Evolutionary conservation across 2,329 filamentous ascomycete species (phyloP), one percentile per base, ranked within the genome.

Genomic region (Fusarium pilosicola): DNA sequence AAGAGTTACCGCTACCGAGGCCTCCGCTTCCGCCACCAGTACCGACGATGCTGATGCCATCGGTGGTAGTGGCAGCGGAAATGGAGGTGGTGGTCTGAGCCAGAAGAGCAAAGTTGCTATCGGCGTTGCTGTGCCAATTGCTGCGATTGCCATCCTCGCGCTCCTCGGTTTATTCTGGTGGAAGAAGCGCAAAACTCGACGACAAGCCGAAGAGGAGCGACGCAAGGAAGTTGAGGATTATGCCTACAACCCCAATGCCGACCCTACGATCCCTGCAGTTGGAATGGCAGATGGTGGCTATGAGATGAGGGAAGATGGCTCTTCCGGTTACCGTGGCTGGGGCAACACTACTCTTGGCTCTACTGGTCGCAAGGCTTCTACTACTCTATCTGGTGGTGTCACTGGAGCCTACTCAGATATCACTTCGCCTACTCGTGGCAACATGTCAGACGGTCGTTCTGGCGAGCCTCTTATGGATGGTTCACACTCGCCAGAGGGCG

Each of bases 141-240:
- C 91, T 3, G 94, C 92, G 4, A 94, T 98, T 42, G 94, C 94
- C 5, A 83, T 97, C 24, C 86, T 98, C 28, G 90, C 96, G 6
- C 83, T 96, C 14, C 90, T 89, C 7, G 93, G 91, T 12, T 86
- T 98, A 34, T 95, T 93, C 82, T 90, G 96, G 79, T 99, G 95
- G 94, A 91, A 94, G 80, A 95, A 91, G 85, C 92, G 95, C 72
- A 97, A 97, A 85, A 91, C 93, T 78, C 91, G 92, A 73, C 96
- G 94, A 86, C 90, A 91, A 72, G 93, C 92, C 20, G 94, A 96
- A 79, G 96, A 98, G 80, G 91, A 95, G 78, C 90, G 96, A 57
- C 90, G 95, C 73, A 98, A 98, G 85, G 96, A 99, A 83, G 95
- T 98, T 17, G 96, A 98, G 81, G 96, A 98, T 80, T 98, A 98